Evolutionary conservation across 2,329 filamentous ascomycete genomes (phyloP).

Genomic region (Fusarium sp.): DNA sequence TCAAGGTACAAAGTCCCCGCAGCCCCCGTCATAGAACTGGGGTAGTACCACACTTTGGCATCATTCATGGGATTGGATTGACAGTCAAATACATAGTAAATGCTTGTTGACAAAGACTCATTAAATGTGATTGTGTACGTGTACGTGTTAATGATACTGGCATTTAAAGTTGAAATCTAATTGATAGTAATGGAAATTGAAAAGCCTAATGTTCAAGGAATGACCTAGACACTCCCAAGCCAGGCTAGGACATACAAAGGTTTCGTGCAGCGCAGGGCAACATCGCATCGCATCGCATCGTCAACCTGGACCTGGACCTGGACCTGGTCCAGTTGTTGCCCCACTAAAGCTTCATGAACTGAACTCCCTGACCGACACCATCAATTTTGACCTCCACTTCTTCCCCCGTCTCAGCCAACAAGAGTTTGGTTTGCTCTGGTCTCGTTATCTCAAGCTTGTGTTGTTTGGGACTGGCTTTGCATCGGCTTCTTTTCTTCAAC

Average conservation of each 20-base stretch:
- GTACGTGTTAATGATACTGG: not conserved
- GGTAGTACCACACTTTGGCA: slow-evolving; percentile 20
- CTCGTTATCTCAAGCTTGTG: slow-evolving; percentile 19
- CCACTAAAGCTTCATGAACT: slow-evolving; percentile 30
- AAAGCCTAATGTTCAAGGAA: not conserved
- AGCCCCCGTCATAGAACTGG: slow-evolving; percentile 31
- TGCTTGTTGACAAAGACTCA: not conserved
- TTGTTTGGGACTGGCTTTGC: slow-evolving; percentile 13
- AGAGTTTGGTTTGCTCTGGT: slow-evolving; percentile 18
- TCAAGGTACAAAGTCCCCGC: slow-evolving; percentile 23
- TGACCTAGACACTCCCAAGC: slow-evolving; percentile 4
- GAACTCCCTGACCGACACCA: slow-evolving; percentile 21
- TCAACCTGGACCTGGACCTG: slow-evolving; percentile 12
- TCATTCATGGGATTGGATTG: slow-evolving; percentile 8
- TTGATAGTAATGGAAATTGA: not conserved
- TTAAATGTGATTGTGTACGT: not conserved
- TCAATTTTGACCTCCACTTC: slow-evolving; percentile 26
- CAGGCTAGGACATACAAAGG: not conserved
- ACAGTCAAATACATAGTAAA: not conserved
- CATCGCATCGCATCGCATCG: slow-evolving; percentile 20
- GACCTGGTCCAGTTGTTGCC: slow-evolving; percentile 12
- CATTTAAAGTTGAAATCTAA: not conserved
- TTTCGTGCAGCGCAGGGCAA: slow-evolving; percentile 9
- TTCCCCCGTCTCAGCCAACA: slow-evolving; percentile 25
- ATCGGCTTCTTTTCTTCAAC: slow-evolving; percentile 25